Evolutionary conservation across 1,139 yeast genomes (phyloP).

Genomic region (Komagataea norvegica): DNA sequence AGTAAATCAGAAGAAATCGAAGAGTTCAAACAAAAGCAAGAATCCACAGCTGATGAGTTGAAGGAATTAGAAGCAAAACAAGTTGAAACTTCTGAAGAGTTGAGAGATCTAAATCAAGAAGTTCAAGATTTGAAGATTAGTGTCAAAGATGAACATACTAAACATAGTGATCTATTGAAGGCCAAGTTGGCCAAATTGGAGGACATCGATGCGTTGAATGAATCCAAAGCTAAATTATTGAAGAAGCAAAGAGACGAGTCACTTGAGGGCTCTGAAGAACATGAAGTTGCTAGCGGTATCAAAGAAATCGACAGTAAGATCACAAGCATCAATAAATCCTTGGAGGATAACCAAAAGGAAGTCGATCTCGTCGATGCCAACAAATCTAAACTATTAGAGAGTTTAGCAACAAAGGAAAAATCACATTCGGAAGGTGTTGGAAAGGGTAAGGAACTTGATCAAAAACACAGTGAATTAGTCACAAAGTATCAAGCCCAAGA

Average conservation of each 20-base stretch:
- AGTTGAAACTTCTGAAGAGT: slow-evolving; percentile 21
- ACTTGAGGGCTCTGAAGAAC: slow-evolving; percentile 10
- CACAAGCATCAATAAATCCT: slow-evolving; percentile 1
- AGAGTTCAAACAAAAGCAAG: slow-evolving; percentile 20
- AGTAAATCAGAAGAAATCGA: slow-evolving; percentile 21
- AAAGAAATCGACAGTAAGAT: slow-evolving; percentile 5
- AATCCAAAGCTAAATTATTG: slow-evolving; percentile 17
- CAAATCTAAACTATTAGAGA: background rate
- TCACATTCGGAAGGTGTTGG: background rate
- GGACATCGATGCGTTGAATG: slow-evolving; percentile 17
- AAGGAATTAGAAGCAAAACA: slow-evolving; percentile 22
- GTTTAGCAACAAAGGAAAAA: background rate
- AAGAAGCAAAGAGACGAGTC: slow-evolving; percentile 14
- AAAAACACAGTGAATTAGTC: background rate
- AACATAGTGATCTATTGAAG: slow-evolving; percentile 17
- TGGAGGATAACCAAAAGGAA: slow-evolving; percentile 2
- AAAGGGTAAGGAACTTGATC: background rate
- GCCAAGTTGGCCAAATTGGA: slow-evolving; percentile 13
- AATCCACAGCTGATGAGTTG: slow-evolving; percentile 17
- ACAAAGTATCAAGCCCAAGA: slow-evolving; percentile 6
- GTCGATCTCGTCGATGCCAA: background rate
- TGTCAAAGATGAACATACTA: slow-evolving; percentile 15
- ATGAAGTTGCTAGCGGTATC: slow-evolving; percentile 3
- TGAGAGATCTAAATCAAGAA: slow-evolving; percentile 9
- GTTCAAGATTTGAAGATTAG: slow-evolving; percentile 13